Evolutionary conservation across 2,329 filamentous ascomycete species (phyloP), one percentile per base, ranked within the genome.

Genomic region (Aphanocladium album): DNA sequence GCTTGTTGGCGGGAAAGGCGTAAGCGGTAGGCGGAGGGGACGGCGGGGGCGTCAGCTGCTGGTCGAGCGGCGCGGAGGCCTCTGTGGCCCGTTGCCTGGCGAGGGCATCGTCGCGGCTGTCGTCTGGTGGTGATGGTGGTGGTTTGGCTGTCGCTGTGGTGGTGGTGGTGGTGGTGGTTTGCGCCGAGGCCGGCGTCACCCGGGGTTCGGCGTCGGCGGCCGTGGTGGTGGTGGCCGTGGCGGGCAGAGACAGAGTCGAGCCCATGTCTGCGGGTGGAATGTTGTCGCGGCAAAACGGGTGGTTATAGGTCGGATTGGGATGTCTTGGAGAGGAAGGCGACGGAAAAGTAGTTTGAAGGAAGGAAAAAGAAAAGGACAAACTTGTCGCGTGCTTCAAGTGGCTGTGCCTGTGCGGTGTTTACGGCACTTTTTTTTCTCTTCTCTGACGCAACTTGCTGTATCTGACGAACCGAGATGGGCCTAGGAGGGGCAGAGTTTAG

Each of bases 1-100:
- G 79, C 23, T 86, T 79, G 66, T 83, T 77, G 23, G 79, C 77
- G 11, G 87, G 87, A 67, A 90, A 89, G 62, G 74, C 74, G 75
- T 89, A 89, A 60, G 63, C 69, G 52, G 69, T 67, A 39, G 65
- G 69, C 6, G 72, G 39, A 1, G 57, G 57, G 2, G 57, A 60
- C 9, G 57, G 49, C 9, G 57, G 57, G 2, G 57, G 57, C 2
- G 57, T 60, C 37, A 39, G 14, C 53, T 60, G 47, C 16, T 53
- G 57, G 11, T 30, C 43, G 25, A 23, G n/a, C 37, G 21, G 19
- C 37, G 23, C 25, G n/a, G n/a, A n/a, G n/a, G n/a, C n/a, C n/a
- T n/a, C n/a, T n/a, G n/a, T n/a, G n/a, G n/a, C n/a, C n/a, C n/a
- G n/a, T n/a, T n/a, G n/a, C n/a, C n/a, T n/a, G n/a, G n/a, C n/a